Percentiles rank a stretch among this genome's conserved stretches.
These are phyloP conservation scores for Serpula lacrymans DNA, from an alignment of 768 basidiomycete species.

Conservation along the genomic window DNA sequence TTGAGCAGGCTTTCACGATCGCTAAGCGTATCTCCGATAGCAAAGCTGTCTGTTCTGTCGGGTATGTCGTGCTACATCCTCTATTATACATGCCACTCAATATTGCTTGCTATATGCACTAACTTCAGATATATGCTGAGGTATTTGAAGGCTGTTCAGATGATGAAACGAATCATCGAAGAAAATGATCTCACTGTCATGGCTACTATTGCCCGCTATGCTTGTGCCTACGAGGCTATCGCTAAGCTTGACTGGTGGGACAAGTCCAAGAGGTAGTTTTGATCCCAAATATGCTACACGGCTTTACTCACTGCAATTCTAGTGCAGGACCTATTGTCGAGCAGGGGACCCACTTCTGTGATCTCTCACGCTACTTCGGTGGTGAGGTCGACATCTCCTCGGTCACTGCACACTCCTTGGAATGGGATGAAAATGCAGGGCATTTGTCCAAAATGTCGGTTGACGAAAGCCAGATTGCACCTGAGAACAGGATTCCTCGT, in stretches of 20 bases:
- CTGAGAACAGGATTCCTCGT: constrained; percentile 90
- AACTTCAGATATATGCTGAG: constrained; percentile 83
- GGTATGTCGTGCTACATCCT: constrained; percentile 47
- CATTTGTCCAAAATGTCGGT: constrained; percentile 74
- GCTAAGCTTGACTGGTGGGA: constrained; percentile 92
- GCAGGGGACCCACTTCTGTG: constrained; percentile 96
- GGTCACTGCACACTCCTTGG: constrained; percentile 83
- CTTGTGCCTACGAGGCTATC: constrained; percentile 79
- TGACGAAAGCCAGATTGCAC: constrained; percentile 81
- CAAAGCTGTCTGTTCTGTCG: constrained; percentile 82
- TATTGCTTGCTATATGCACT: not conserved
- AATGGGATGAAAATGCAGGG: constrained; percentile 90
- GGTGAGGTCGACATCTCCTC: constrained; percentile 87
- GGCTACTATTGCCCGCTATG: constrained; percentile 94
- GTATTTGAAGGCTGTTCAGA: constrained; percentile 90
- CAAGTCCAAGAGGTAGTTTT: constrained; percentile 70
- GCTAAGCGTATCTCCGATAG: constrained; percentile 67
- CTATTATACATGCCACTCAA: not conserved
- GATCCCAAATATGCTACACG: not conserved
- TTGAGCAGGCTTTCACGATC: constrained; percentile 67
- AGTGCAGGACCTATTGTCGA: constrained; percentile 84
- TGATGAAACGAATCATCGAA: constrained; percentile 94
- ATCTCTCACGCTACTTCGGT: constrained; percentile 95
- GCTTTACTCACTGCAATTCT: constrained; percentile 7
- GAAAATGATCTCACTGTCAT: constrained; percentile 95